Base-by-base conservation (phyloP, 2,329 filamentous ascomycete genomes). In the Diplodia corticola region DNA sequence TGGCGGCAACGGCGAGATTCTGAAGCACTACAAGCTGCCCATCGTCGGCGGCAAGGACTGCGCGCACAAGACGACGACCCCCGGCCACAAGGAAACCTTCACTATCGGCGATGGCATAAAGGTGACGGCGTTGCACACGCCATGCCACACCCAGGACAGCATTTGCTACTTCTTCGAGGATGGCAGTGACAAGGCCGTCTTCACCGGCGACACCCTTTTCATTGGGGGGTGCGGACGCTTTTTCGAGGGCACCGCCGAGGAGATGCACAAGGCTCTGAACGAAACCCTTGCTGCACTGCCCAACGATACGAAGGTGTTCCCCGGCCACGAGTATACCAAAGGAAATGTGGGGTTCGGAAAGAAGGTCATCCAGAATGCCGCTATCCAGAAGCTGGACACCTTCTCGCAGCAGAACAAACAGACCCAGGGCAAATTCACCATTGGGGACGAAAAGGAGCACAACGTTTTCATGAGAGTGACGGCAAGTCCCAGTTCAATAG, bases 251-350 rank as follows among this genome's bases (percentile, higher is more conserved):
- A 92, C 84, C 10, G 88, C 93, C 0, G 85, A 86, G 67, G 91
- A 80, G 82, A 99, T 99, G 95, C 86, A 99, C 80, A 91, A 87
- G 72, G 94, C 95, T 0, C 79, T 99, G 73, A 99, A 99, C 78
- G 88, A 92, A 79, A 91, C 89, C 0, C 85, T 99, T 51, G 91
- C 87, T 2, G 80, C 86, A 5, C 81, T 99, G 65, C 94, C 95
- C 0, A 90, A 96, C 71, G 93, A 98, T 72, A 98, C 95, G 0
- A 90, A 90, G 70, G 92, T 99, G 70, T 99, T 92, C 76, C 93
- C 94, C 20, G 95, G 95, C 4, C 95, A 99, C 74, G 95, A 98
- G 78, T 99, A 99, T 81, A 99, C 95, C n/a, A 97, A 95, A 79
- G 86, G 90, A 61, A 99, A 99, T 74, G 92, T 95, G 73, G 92